These are phyloP conservation scores for Peronospora farinosa DNA, from an alignment of 352 stramenopile genomes.

Conservation along the genomic window DNA sequence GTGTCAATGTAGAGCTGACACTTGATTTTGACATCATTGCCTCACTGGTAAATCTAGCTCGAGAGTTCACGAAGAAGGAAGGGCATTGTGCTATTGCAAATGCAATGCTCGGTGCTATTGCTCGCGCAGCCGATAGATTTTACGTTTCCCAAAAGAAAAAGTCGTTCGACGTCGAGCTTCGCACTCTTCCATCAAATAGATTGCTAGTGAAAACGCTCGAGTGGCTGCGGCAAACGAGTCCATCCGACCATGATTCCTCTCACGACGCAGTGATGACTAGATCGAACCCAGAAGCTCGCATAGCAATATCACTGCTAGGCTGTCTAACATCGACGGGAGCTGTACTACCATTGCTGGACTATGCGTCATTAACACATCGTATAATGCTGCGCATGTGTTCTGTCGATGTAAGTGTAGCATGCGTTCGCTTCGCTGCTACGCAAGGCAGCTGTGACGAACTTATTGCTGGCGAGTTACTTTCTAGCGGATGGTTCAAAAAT, in stretches of 20 bases:
- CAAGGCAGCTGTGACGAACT: slow-evolving; percentile 37
- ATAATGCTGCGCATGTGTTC: slow-evolving; percentile 30
- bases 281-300: slow-evolving; percentile 2
- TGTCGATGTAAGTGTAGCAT: slow-evolving; percentile 19
- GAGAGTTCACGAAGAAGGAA: slow-evolving; percentile 6
- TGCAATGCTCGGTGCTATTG: slow-evolving; percentile 31
- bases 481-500: slow-evolving; percentile 18
- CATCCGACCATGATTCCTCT: slow-evolving; percentile 1
- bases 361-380: slow-evolving; percentile 21
- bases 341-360: slow-evolving; percentile 31
- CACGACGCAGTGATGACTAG: neutral
- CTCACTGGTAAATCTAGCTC: slow-evolving; percentile 19
- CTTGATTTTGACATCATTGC: slow-evolving; percentile 21
- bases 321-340: slow-evolving; percentile 21
- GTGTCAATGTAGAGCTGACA: slow-evolving; percentile 14
- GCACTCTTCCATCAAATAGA: slow-evolving; percentile 22
- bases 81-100: slow-evolving; percentile 1
- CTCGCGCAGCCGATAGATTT: slow-evolving; percentile 24
- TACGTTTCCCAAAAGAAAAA: slow-evolving; percentile 47
- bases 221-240: slow-evolving; percentile 23
- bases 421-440: slow-evolving; percentile 30
- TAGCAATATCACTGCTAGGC: slow-evolving; percentile 21
- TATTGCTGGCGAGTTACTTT: slow-evolving; percentile 22
- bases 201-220: slow-evolving; percentile 34
- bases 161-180: slow-evolving; percentile 38